A percentile compares a stretch with the other conserved stretches of the same genome.
These are phyloP conservation scores for Antitrichia curtipendula DNA, from an alignment of 225 moss, liverwort and hornwort species.

Conservation along the genomic window DNA sequence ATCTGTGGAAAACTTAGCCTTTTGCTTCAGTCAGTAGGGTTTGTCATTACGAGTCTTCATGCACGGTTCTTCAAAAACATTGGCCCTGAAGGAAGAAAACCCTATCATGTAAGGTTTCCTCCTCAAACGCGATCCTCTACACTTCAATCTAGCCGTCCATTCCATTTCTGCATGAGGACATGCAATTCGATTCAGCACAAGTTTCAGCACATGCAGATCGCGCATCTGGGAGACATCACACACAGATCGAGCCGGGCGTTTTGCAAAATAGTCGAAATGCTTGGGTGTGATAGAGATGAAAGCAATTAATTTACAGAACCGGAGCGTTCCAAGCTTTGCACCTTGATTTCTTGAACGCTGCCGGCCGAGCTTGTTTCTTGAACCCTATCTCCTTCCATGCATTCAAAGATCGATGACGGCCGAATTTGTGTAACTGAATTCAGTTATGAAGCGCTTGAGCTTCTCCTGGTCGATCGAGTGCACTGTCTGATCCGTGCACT, in stretches of 20 bases:
- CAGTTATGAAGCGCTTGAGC: constrained; percentile 5
- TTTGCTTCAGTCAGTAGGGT: too few relatives aligned
- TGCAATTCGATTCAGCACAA: background rate
- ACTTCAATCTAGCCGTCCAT: background rate
- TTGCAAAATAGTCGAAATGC: background rate
- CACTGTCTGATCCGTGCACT: background rate
- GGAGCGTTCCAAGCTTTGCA: background rate
- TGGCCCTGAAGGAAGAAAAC: background rate
- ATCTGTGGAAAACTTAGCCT: background rate
- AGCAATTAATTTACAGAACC: background rate
- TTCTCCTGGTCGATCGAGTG: background rate
- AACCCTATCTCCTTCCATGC: background rate
- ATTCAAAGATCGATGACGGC: constrained; percentile 1
- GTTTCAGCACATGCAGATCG: background rate
- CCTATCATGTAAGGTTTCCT: background rate
- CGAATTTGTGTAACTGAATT: background rate
- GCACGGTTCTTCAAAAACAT: background rate
- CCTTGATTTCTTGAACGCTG: background rate
- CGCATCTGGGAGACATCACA: background rate
- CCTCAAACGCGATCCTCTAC: background rate
- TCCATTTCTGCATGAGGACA: background rate
- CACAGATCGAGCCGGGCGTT: background rate
- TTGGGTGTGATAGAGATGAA: background rate
- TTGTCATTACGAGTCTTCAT: background rate
- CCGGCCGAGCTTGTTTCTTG: background rate